A percentile compares a stretch with the other conserved stretches of the same genome.
These are phyloP conservation scores for Hygrophorus russula DNA, from an alignment of 768 basidiomycete species.

Conservation along the genomic window DNA sequence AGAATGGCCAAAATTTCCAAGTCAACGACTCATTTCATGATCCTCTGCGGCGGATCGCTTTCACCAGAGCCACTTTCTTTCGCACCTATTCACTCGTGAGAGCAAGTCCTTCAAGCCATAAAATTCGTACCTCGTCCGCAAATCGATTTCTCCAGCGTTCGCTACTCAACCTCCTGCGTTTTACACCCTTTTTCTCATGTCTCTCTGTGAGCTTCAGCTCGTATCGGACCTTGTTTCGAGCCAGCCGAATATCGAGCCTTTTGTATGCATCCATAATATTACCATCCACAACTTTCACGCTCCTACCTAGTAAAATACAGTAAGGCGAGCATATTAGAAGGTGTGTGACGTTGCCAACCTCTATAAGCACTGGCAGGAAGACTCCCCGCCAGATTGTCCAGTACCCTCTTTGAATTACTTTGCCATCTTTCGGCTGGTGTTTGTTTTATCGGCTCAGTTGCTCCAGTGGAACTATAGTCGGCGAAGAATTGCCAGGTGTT, in stretches of 20 bases:
- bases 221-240: slow-evolving; percentile 40
- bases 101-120: slow-evolving; percentile 5
- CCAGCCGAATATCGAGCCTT: slow-evolving; percentile 38
- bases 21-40: slow-evolving; percentile 27
- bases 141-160: slow-evolving; percentile 74
- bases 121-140: slow-evolving; percentile 55
- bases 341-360: slow-evolving; percentile 25
- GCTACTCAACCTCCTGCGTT: slow-evolving; percentile 62
- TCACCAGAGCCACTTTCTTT: slow-evolving; percentile 71
- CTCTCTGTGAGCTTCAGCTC: slow-evolving; percentile 41
- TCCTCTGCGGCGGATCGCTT: slow-evolving; percentile 67
- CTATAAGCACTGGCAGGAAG: slow-evolving; percentile 42
- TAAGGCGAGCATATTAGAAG: no score
- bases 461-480: background rate
- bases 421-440: slow-evolving; percentile 32
- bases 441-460: background rate
- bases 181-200: slow-evolving; percentile 78
- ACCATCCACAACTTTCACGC: slow-evolving; percentile 31
- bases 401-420: slow-evolving; percentile 16
- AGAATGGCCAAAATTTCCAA: no score
- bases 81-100: slow-evolving; percentile 47
- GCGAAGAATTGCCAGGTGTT: background rate
- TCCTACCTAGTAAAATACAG: slow-evolving; percentile 39
- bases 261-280: slow-evolving; percentile 37
- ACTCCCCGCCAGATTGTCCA: slow-evolving; percentile 11